Evolutionary conservation across 768 basidiomycete genomes (phyloP).

Genomic region (Boletus pseudo-olivaceus): DNA sequence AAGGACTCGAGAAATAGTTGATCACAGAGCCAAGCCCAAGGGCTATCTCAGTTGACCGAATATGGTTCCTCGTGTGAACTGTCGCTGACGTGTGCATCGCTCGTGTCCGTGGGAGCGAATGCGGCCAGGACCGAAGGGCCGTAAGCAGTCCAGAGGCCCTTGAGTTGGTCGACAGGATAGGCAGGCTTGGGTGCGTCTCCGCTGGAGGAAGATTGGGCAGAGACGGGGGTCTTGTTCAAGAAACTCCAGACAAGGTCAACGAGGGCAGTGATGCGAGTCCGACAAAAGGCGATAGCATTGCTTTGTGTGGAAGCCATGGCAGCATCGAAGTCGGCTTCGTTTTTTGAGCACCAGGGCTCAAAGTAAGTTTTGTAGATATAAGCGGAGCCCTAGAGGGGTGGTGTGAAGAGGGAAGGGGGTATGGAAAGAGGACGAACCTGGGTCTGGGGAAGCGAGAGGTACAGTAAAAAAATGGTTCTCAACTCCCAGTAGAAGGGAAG

Average conservation of each 20-base stretch:
- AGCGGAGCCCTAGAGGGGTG: conserved; percentile 53
- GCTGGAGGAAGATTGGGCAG: conserved; percentile 24
- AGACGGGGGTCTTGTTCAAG: conserved; percentile 36
- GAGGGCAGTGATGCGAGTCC: conserved; percentile 45
- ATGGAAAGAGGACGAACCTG: conserved; percentile 41
- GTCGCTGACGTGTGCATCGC: conserved; percentile 9
- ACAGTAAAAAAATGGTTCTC: conserved; percentile 65
- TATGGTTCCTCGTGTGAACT: neutral
- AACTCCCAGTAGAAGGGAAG: conserved; percentile 75
- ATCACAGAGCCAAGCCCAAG: neutral
- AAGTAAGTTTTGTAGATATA: conserved; percentile 60
- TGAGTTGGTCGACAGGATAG: conserved; percentile 30
- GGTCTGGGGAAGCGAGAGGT: conserved; percentile 65
- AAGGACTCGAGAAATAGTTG: neutral
- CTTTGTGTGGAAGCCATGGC: conserved; percentile 52
- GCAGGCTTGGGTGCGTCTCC: conserved; percentile 21
- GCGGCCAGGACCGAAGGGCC: conserved; percentile 38
- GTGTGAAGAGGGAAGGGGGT: conserved; percentile 4
- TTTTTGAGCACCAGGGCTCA: conserved; percentile 55
- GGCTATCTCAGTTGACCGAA: conserved; percentile 15
- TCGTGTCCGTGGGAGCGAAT: conserved; percentile 14
- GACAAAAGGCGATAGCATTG: conserved; percentile 53
- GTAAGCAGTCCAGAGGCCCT: conserved; percentile 41
- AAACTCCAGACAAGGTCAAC: conserved; percentile 46
- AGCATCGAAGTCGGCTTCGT: conserved; percentile 60